Conservation (phyloP, 2,329 filamentous ascomycete species). For the Penicillium sp. region DNA sequence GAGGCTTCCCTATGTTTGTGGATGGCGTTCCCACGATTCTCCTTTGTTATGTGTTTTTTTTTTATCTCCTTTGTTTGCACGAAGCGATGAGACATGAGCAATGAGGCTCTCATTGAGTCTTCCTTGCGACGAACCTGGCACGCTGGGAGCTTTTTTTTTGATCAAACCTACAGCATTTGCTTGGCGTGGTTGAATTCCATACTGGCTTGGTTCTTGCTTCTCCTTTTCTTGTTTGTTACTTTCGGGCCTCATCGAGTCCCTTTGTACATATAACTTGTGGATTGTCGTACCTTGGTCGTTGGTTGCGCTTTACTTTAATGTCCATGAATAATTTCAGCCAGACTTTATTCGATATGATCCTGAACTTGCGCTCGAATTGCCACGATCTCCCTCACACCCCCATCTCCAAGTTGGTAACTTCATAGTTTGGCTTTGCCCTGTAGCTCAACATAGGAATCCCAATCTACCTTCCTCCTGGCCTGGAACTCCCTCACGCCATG, state of each 20-base stretch:
- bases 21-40: conserved; percentile 20
- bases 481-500: conserved; percentile 28
- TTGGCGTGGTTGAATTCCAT: conserved; percentile 18
- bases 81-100: conserved; percentile 30
- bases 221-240: conserved; percentile 9
- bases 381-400: background rate
- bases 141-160: conserved; percentile 11
- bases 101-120: conserved; percentile 17
- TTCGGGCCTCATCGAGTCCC: conserved; percentile 2
- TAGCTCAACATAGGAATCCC: conserved; percentile 20
- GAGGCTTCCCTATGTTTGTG: conserved; percentile 23
- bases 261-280: conserved; percentile 9
- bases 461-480: conserved; percentile 22
- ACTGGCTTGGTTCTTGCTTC: conserved; percentile 3
- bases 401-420: background rate
- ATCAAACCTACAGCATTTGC: conserved; percentile 27
- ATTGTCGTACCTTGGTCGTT: background rate
- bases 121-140: conserved; percentile 11
- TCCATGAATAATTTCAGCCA: background rate
- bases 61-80: conserved; percentile 21
- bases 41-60: conserved; percentile 17
- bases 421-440: conserved; percentile 6
- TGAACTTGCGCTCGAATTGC: background rate
- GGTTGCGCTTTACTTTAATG: conserved; percentile 5
- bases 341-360: background rate